These are phyloP conservation scores for Chamaenerion angustifolium DNA, from an alignment of 345 rosid species.

Conservation along the genomic window DNA sequence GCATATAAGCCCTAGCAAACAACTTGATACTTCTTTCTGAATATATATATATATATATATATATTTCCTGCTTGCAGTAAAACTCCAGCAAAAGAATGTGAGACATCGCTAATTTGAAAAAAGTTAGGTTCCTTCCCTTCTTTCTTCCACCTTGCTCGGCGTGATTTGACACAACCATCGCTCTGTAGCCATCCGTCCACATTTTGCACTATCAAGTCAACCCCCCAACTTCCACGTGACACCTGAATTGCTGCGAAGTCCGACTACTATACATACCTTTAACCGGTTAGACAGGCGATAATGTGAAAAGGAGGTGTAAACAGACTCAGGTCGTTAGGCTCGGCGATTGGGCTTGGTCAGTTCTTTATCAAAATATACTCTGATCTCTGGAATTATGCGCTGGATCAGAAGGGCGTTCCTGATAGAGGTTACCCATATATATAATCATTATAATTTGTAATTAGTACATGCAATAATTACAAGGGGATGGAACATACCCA, in stretches of 20 bases:
- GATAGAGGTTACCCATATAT: background rate
- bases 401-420: background rate
- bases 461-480: background rate
- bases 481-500: constrained; percentile 1
- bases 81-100: too few relatives aligned
- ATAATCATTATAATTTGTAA: background rate
- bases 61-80: too few relatives aligned
- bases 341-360: constrained; percentile 8
- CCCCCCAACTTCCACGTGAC: background rate
- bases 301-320: too few relatives aligned
- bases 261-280: constrained; percentile 3
- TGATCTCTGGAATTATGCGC: constrained; percentile 1
- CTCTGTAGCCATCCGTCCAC: background rate
- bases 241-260: background rate
- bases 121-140: too few relatives aligned
- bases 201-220: background rate
- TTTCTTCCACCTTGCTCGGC: too few relatives aligned
- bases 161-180: too few relatives aligned
- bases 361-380: constrained; percentile 6
- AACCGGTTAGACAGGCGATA: constrained; percentile 4
- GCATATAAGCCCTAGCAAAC: too few relatives aligned
- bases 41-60: too few relatives aligned
- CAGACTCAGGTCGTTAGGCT: background rate
- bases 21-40: too few relatives aligned
- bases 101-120: too few relatives aligned